These are phyloP conservation scores for Colletotrichum phormii DNA, from an alignment of 2,329 filamentous ascomycete genomes.

Conservation along the genomic window DNA sequence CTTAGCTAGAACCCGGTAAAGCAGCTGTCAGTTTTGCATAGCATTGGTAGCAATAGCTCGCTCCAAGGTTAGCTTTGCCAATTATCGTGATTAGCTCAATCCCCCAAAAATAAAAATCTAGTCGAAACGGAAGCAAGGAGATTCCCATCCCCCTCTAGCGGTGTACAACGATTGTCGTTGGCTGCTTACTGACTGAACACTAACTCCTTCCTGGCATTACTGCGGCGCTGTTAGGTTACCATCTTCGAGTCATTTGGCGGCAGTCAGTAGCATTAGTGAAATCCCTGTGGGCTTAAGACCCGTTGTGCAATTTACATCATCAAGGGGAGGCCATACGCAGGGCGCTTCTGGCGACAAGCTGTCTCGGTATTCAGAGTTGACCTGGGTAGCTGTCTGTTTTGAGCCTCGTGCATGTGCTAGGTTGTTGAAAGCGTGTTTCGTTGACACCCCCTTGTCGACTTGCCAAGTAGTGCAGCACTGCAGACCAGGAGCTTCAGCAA, in stretches of 20 bases:
- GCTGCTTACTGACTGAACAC: conserved; percentile 9
- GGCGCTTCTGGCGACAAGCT: conserved; percentile 22
- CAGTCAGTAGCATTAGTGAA: conserved; percentile 2
- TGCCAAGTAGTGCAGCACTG: background rate
- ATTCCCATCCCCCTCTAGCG: background rate
- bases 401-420: conserved; percentile 30
- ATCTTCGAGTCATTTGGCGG: conserved; percentile 12
- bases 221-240: background rate
- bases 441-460: conserved; percentile 6
- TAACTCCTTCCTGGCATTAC: conserved; percentile 6
- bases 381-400: conserved; percentile 21
- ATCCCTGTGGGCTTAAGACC: background rate
- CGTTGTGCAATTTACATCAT: conserved; percentile 2
- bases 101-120: conserved; percentile 17
- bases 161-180: background rate
- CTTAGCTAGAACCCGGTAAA: conserved; percentile 7
- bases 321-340: background rate
- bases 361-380: conserved; percentile 3
- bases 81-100: conserved; percentile 4
- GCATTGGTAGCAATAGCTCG: conserved; percentile 9
- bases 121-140: conserved; percentile 28
- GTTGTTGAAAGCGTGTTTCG: conserved; percentile 20
- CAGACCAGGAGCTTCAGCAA: background rate
- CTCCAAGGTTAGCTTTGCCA: conserved; percentile 15
- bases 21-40: conserved; percentile 31